Conservation (phyloP, 768 basidiomycete genomes). For the Ephemerocybe angulata region DNA sequence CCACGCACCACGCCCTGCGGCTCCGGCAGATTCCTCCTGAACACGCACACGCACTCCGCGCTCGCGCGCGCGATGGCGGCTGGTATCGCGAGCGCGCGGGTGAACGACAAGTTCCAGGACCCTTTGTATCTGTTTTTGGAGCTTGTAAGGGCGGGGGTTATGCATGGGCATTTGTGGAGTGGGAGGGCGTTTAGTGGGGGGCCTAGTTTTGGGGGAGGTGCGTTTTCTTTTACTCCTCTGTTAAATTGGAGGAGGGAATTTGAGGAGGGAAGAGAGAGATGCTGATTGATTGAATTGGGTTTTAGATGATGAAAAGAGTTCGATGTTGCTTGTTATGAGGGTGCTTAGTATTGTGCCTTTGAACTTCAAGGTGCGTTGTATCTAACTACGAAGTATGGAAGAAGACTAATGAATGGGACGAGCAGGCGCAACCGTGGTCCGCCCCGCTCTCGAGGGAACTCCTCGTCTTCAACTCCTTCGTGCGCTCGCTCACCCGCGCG, state of each 20-base stretch:
- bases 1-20: no score
- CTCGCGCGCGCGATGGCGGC: conserved; percentile 89
- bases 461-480: conserved; percentile 97
- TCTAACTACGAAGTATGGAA: no score
- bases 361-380: conserved; percentile 92
- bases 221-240: conserved; percentile 23
- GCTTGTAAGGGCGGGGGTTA: conserved; percentile 91
- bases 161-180: conserved; percentile 92
- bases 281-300: no score
- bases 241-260: no score
- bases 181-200: conserved; percentile 88
- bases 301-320: conserved; percentile 92
- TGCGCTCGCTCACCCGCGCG: conserved; percentile 86
- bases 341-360: conserved; percentile 93
- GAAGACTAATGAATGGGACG: no score
- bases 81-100: conserved; percentile 68
- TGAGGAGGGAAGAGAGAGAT: no score
- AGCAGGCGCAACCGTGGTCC: conserved; percentile 89
- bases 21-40: conserved; percentile 72
- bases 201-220: conserved; percentile 90
- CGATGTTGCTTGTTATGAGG: conserved; percentile 92
- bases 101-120: conserved; percentile 99
- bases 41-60: conserved; percentile 84
- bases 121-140: conserved; percentile 93
- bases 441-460: conserved; percentile 96